Conservation (phyloP, 306 rosid species). For the Cucurbita maxima region DNA sequence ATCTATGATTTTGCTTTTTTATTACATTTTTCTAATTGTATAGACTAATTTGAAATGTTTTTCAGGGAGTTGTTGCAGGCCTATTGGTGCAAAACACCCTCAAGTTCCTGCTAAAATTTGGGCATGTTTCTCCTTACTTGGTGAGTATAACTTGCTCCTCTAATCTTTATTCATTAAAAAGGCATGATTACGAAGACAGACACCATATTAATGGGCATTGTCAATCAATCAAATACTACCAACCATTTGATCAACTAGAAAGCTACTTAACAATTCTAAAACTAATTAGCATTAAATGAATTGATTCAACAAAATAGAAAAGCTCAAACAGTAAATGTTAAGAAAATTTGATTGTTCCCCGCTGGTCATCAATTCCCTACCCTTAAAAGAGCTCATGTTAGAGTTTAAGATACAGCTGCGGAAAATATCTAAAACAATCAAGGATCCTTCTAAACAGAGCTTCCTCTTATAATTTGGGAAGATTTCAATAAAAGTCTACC, state of each 20-base stretch:
- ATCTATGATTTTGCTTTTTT: background rate
- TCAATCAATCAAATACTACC: background rate
- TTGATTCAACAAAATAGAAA: background rate
- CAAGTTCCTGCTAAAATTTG: constrained; percentile 72
- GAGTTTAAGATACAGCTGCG: background rate
- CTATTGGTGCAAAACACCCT: constrained; percentile 90
- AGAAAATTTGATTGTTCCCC: background rate
- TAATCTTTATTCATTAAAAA: background rate
- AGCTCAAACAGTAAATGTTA: background rate
- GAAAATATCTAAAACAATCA: background rate
- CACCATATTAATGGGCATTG: background rate
- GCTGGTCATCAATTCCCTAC: background rate
- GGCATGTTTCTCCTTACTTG: constrained; percentile 79
- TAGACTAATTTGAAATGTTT: constrained; percentile 6
- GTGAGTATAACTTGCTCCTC: constrained; percentile 20
- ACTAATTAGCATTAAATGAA: background rate
- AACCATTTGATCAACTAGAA: background rate
- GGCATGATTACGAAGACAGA: background rate
- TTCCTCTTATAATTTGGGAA: too few species aligned
- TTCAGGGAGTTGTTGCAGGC: constrained; percentile 93
- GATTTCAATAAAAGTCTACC: too few species aligned
- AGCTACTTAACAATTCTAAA: background rate
- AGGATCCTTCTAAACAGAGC: too few species aligned
- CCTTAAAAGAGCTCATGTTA: background rate
- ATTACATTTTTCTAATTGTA: background rate